These are phyloP conservation scores for Ilyonectria mors-panacis DNA, from an alignment of 2,329 filamentous ascomycete species.

Conservation along the genomic window DNA sequence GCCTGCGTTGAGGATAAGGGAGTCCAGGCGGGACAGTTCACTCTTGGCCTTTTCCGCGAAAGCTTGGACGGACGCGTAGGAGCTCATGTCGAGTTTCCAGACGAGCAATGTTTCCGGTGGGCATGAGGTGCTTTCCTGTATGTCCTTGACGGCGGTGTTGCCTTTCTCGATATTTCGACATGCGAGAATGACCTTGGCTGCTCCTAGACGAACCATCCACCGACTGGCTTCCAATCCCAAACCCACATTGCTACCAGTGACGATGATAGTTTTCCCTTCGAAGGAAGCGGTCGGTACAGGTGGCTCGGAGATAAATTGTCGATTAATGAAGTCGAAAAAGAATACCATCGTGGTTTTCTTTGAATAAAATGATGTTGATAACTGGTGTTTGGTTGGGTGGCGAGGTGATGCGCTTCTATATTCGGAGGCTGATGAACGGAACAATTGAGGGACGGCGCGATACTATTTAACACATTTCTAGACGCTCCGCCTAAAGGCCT, in stretches of 20 bases:
- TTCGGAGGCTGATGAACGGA: not conserved
- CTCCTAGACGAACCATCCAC: conserved; percentile 1
- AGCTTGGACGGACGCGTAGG: conserved; percentile 60
- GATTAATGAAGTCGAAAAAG: not conserved
- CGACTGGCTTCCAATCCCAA: conserved; percentile 18
- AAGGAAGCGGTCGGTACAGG: conserved; percentile 14
- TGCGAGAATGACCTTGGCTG: conserved; percentile 10
- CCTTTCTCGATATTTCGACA: conserved; percentile 7
- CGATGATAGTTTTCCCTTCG: conserved; percentile 14
- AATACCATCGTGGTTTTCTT: not conserved
- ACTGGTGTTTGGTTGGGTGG: not conserved
- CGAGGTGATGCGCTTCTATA: not conserved
- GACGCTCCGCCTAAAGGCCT: not conserved
- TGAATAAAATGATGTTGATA: not conserved
- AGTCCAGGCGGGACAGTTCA: conserved; percentile 60
- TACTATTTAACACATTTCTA: not conserved
- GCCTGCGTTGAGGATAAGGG: conserved; percentile 60
- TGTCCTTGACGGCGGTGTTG: not conserved
- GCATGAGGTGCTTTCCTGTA: conserved; percentile 4
- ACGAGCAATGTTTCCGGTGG: not conserved
- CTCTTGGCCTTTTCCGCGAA: conserved; percentile 57
- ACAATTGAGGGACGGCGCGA: not conserved
- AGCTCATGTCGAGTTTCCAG: conserved; percentile 12
- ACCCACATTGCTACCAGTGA: conserved; percentile 19
- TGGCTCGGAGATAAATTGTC: not conserved